Base-by-base conservation (phyloP, 1,284 basidiomycete species). In the Cryptococcus amylolentus region DNA sequence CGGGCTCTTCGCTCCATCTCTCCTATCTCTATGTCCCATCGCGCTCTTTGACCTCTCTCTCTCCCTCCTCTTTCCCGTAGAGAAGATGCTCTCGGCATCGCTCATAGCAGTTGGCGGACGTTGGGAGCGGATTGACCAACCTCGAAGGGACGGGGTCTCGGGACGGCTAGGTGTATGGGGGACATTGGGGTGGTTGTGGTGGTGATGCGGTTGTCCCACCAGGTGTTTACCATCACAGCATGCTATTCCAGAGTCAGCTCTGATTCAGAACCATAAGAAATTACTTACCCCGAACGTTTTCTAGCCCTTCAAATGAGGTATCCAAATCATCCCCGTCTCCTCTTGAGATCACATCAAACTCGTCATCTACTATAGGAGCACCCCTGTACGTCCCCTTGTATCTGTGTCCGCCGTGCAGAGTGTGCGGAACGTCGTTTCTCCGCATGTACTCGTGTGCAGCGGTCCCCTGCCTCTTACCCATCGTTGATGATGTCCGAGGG, bases 201-300 rank as follows among this genome's bases (percentile, higher is more conserved):
- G 81, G 51, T 83, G 81, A 47, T 83, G 66, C 49, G 68, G 61
- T 18, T 88, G 88, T 14, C 81, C 79, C 27, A 83, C 79, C 51
- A 82, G 80, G 76, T 98, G 95, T 82, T 84, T 67, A 27, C 95
- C 95, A 73, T 94, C 91, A 69, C 93, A 97, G 76, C 93, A 97
- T 2, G 92, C 92, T 50, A 57, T 8, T 9, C 4, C 20, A 28
- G 10, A 27, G 40, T 16, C 49, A 35, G 26, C 18, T 28, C 18
- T 37, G 23, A 13, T 8, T 14, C 23, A 37, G 45, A 41, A 26
- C 53, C 14, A 7, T 37, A 45, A 6, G 8, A 35, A 23, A 38
- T 9, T 31, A 57, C 71, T 64, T 48, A 75, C 73, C 72, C 37
- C 91, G 84, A 27, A 95, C 91, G 68, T 96, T 95, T 77, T 97